phyloP scores from a whole-genome alignment of 352 stramenopile species.

The Peronospora belbahrii region DNA sequence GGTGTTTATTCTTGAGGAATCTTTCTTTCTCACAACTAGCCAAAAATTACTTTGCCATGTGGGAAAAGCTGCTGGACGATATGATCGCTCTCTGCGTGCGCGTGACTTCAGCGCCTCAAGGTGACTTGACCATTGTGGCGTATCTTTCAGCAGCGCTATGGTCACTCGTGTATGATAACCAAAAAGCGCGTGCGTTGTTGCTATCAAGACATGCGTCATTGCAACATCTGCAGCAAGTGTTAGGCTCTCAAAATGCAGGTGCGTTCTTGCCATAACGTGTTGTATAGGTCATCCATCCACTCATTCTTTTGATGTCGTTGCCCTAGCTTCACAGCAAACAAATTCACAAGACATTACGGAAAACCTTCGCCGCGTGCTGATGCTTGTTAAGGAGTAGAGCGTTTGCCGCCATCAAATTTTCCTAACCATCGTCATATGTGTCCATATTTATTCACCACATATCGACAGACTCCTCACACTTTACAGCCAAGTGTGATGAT shows the following conservation, averaged over 20 bases:
- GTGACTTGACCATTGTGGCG: constrained; percentile 5
- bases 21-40: constrained; percentile 43
- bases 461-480: too few species aligned
- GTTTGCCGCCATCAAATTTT: not conserved
- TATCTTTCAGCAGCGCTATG: constrained; percentile 39
- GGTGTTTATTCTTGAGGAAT: constrained; percentile 50
- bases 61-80: constrained; percentile 36
- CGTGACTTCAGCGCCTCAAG: not conserved
- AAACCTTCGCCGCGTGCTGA: constrained; percentile 23
- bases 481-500: too few species aligned
- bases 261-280: not conserved
- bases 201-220: constrained; percentile 23
- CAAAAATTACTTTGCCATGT: constrained; percentile 53
- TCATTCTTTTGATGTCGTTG: not conserved
- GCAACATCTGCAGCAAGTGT: constrained; percentile 27
- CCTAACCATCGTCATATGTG: not conserved
- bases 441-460: constrained; percentile 22
- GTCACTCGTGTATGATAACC: constrained; percentile 59
- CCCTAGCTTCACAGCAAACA: not conserved
- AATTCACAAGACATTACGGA: constrained; percentile 10
- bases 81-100: constrained; percentile 25
- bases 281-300: not conserved
- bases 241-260: constrained; percentile 16
- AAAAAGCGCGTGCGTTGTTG: constrained; percentile 44
- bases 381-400: constrained; percentile 22